Base-by-base conservation (phyloP, 2,329 filamentous ascomycete species). In the Apiospora sp. region DNA sequence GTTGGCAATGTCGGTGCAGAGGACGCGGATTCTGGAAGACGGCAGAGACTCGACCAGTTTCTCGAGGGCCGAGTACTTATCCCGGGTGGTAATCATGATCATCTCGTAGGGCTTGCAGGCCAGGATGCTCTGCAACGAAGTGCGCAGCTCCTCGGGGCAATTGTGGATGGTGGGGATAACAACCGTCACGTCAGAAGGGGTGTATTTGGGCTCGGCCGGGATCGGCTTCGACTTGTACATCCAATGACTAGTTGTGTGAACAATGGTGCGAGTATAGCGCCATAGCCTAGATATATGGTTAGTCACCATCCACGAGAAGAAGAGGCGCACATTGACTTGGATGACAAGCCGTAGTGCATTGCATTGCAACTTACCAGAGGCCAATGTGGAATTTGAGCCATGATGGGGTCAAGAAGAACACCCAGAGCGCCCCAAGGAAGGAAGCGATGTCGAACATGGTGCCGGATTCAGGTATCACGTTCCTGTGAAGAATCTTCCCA, bases 151-250 rank as follows among this genome's bases (percentile, higher is more conserved):
- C 78, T 95, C 92, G 73, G 96, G 94, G 74, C 91, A 92, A 74
- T 95, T 94, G 80, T 97, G 94, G 75, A 98, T 95, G 14, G 95
- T 97, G 10, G 96, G 96, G 74, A 98, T 93, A 78, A 98, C 94
- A 75, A 98, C 94, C 7, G 96, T 98, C 78, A 98, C 95, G 89
- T 98, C 94, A 77, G 93, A 85, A 46, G 91, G 89, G 41, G 91
- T 94, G 81, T 95, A 92, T 64, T 87, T 91, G n/a, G 96, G 94
- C 75, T 94, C 93, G 73, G 91, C 90, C 54, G 94, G 93, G 71
- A 96, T 92, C 58, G 93, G 93, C 74, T 95, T 93, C 37, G 95
- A 95, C 82, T 91, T 93, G 85, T 97, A 98, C 14, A 87, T 87
- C 93, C 94, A 96, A 81, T 97, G 95, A 78, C 93, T 94, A 78